Evolutionary conservation across 2,329 filamentous ascomycete genomes (phyloP), one percentile per base, ranked within the genome.

Genomic region (Arthrobotrys pseudoclavata): DNA sequence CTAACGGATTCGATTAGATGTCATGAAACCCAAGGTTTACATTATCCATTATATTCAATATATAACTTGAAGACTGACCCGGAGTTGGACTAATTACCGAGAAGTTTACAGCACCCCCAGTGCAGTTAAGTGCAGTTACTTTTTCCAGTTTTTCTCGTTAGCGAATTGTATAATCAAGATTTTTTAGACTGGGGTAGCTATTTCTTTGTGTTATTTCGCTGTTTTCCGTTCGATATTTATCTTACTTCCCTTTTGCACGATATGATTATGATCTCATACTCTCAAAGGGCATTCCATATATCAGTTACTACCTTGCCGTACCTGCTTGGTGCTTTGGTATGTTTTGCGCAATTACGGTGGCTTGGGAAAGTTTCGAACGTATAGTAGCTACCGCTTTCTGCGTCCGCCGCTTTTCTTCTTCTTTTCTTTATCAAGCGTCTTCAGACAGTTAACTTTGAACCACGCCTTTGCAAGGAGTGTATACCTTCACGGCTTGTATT

Each of bases 211-310:
- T 42, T 55, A 34, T 63, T 60, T 60, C 24, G 31, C 64, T 63
- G 15, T 64, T 57, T 37, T 47, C 47, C 31, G 37, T 18, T 48
- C 24, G 42, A 45, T 22, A 47, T 62, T n/a, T 40, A 50, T 37
- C 29, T 34, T 29, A 18, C 7, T 18, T 66, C 64, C 42, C 57
- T 66, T 69, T 69, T 76, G 72, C 70, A 76, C 67, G 72, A 76
- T 76, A 76, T 67, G 64, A 70, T 66, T 66, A 40, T 57, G 48
- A 55, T 53, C 47, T 37, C 31, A 48, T 61, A 60, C 61, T 66
- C 64, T 10, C 42, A 55, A 57, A 60, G 37, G 71, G 70, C 70
- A 63, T 75, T 55, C 24, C 29, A 42, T 20, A 50, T 15, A 22
- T 57, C 52, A 40, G 52, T 60, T 61, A 47, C 29, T 52, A 40